These are phyloP conservation scores for Trichoderma semiorbis DNA, from an alignment of 2,329 filamentous ascomycete genomes.

Conservation along the genomic window DNA sequence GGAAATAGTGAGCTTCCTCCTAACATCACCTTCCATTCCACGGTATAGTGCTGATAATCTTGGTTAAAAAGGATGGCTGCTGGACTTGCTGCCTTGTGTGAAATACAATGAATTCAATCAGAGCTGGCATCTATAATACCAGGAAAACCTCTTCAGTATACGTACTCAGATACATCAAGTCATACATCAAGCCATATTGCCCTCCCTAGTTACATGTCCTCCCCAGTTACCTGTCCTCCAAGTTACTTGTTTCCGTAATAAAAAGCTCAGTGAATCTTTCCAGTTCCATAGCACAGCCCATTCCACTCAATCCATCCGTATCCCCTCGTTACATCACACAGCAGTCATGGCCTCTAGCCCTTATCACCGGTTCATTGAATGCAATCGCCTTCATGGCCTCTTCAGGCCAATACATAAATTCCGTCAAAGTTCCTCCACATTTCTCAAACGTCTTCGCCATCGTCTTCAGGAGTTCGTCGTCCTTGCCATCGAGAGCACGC, in stretches of 20 bases:
- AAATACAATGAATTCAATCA: not conserved
- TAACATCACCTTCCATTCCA: not conserved
- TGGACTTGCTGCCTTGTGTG: conserved; percentile 4
- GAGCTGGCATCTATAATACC: not conserved
- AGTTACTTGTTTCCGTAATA: not conserved
- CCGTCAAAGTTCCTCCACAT: not conserved
- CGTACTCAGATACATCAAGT: not conserved
- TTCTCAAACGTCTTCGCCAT: not conserved
- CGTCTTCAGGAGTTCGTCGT: not conserved
- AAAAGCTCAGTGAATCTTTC: not conserved
- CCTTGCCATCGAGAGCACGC: not conserved
- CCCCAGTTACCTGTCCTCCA: not conserved
- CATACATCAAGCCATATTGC: not conserved
- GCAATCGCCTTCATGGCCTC: not conserved
- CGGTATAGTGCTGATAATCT: not conserved
- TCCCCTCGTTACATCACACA: not conserved
- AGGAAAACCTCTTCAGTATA: not conserved
- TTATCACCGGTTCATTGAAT: not conserved
- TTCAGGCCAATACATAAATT: not conserved
- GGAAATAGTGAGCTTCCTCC: not conserved
- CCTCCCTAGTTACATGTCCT: not conserved
- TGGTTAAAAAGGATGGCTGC: not conserved
- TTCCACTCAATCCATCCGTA: not conserved
- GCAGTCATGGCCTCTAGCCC: not conserved
- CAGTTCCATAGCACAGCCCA: not conserved